Evolutionary conservation across 2,329 filamentous ascomycete genomes (phyloP).

Genomic region (Cladosporium sp.): DNA sequence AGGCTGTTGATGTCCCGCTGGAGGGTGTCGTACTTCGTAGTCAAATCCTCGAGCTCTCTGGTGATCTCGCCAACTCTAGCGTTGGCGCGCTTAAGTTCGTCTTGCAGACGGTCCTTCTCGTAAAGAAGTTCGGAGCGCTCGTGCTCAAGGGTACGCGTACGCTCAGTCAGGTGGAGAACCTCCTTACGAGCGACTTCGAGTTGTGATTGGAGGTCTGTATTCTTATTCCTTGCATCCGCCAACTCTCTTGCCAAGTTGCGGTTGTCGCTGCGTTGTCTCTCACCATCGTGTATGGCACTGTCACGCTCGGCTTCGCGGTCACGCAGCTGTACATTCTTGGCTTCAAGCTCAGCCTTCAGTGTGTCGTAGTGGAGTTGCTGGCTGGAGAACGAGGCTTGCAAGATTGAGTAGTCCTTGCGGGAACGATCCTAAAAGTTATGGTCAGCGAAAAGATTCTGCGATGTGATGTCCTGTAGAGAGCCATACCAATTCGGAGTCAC

Average conservation of each 20-base stretch:
- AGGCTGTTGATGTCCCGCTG: slow-evolving; percentile 30
- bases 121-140: slow-evolving; percentile 30
- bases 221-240: slow-evolving; percentile 30
- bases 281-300: slow-evolving; percentile 29
- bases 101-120: slow-evolving; percentile 33
- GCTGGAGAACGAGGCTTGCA: slow-evolving; percentile 26
- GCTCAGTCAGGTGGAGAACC: slow-evolving; percentile 28
- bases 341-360: slow-evolving; percentile 29
- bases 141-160: slow-evolving; percentile 29
- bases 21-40: slow-evolving; percentile 30
- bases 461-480: not conserved
- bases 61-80: slow-evolving; percentile 28
- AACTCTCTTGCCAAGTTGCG: slow-evolving; percentile 33
- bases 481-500: slow-evolving; percentile 30
- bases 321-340: slow-evolving; percentile 25
- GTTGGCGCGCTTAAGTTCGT: slow-evolving; percentile 32
- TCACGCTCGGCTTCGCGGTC: slow-evolving; percentile 31
- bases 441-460: not conserved
- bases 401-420: slow-evolving; percentile 28
- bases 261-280: slow-evolving; percentile 31
- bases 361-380: slow-evolving; percentile 31
- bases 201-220: slow-evolving; percentile 28
- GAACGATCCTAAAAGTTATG: slow-evolving; percentile 21
- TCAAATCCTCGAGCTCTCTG: slow-evolving; percentile 28
- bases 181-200: slow-evolving; percentile 33